Evolutionary conservation across 345 rosid genomes (phyloP), one percentile per base, ranked within the genome.

Genomic region (Brassica incana): DNA sequence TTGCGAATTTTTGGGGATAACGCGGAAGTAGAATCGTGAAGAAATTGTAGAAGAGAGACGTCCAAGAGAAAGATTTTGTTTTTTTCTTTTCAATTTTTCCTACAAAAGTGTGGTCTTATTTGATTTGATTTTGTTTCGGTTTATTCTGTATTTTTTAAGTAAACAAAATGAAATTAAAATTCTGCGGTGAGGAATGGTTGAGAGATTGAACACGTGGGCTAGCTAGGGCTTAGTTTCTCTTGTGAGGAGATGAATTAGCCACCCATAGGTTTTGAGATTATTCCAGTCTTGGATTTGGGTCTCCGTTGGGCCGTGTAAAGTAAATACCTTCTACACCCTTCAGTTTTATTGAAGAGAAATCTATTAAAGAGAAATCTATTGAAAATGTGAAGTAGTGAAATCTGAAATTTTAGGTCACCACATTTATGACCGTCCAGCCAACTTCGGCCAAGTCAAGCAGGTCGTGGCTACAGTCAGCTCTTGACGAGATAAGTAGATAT

Each of bases 181-280:
- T 78, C 59, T 5, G 67, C 11, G 71, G 65, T 68, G 69, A 67
- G 74, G 74, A 67, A 50, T 74, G 82, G 78, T 36, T 16, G 7
- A 68, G 66, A 80, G 6, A 32, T 16, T 11, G 58, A 9, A 80
- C 79, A 80, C 83, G 83, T 80, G 79, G 78, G 72, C 36, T 63
- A 54, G 2, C 3, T 32, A 67, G 78, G 32, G 70, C 69, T 66
- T 32, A 67, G 67, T 29, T 29, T 38, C 9, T 69, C 65, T 14
- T 80, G 63, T 80, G 83, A 69, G 79, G 83, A 80, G 72, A 18
- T 75, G 54, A 80, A 80, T 63, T 6, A 80, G 4, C 65, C 66
- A 80, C 52, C 79, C 66, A 2, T 32, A 30, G 30, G 7, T 5
- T 29, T 66, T 56, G 30, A 29, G 61, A 33, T 38, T 20, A 45